Evolutionary conservation across 768 basidiomycete genomes (phyloP).

Genomic region (Candolleomyces eurysporus): DNA sequence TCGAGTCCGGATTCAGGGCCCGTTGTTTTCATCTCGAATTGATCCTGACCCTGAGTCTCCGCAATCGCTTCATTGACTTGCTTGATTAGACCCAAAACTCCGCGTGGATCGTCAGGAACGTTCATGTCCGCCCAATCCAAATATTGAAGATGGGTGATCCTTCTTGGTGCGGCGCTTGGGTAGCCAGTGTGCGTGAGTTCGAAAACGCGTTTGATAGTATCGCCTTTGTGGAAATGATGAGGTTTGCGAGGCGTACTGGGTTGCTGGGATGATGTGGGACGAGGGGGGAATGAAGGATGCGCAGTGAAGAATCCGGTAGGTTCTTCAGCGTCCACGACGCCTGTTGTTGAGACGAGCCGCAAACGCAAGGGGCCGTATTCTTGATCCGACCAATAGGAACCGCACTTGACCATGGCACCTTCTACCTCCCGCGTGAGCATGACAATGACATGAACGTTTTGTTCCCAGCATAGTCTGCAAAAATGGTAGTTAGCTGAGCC

Average conservation of each 20-base stretch:
- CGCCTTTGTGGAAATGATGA: constrained; percentile 22
- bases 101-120: constrained; percentile 81
- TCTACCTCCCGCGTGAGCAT: constrained; percentile 96
- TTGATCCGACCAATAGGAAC: constrained; percentile 78
- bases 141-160: constrained; percentile 86
- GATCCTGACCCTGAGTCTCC: constrained; percentile 27
- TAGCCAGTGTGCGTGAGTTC: constrained; percentile 61
- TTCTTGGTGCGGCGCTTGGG: constrained; percentile 59
- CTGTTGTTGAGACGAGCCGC: constrained; percentile 38
- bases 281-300: constrained; percentile 13
- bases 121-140: constrained; percentile 97
- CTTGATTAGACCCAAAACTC: constrained; percentile 69
- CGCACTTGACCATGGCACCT: constrained; percentile 86
- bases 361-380: constrained; percentile 73
- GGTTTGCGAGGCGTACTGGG: constrained; percentile 16
- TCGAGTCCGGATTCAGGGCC: constrained; percentile 35
- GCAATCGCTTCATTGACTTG: constrained; percentile 55
- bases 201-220: constrained; percentile 61
- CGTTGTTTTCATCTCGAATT: constrained; percentile 5
- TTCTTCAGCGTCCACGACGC: constrained; percentile 24
- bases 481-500: not conserved
- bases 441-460: constrained; percentile 91
- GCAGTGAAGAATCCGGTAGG: constrained; percentile 36
- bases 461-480: constrained; percentile 83
- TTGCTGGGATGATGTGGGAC: constrained; percentile 10